phyloP scores from a whole-genome alignment of 768 basidiomycete species.

The Panellus pusillus region DNA sequence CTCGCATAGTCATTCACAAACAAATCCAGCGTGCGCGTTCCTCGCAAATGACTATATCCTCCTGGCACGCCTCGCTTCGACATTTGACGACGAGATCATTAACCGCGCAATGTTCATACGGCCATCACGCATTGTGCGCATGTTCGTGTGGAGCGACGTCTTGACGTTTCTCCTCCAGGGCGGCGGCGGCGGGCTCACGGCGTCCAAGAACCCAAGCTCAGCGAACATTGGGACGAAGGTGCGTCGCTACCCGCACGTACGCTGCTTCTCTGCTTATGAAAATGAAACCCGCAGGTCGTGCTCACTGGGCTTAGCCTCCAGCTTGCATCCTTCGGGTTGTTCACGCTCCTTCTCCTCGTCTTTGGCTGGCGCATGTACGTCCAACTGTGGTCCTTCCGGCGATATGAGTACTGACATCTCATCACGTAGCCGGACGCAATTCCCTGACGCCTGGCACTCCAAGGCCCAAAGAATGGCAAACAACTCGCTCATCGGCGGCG shows the following conservation, averaged over 20 bases:
- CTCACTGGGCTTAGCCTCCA: constrained; percentile 45
- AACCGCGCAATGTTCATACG: constrained; percentile 40
- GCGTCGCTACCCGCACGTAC: constrained; percentile 1
- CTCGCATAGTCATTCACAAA: neutral
- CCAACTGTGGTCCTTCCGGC: neutral
- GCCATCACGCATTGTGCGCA: constrained; percentile 36
- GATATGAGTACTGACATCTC: neutral
- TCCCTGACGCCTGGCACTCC: neutral
- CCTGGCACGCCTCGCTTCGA: constrained; percentile 44
- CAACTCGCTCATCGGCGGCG: neutral
- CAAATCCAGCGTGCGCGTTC: constrained; percentile 53
- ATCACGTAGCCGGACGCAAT: neutral
- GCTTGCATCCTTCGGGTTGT: constrained; percentile 37
- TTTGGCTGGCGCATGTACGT: constrained; percentile 37
- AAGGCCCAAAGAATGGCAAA: neutral
- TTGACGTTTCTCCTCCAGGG: constrained; percentile 55
- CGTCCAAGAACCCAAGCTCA: constrained; percentile 18
- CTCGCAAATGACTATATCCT: constrained; percentile 53
- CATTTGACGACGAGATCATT: constrained; percentile 32
- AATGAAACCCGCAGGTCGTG: constrained; percentile 29
- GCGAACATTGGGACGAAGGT: constrained; percentile 27
- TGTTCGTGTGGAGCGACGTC: constrained; percentile 53
- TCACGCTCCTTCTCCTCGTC: constrained; percentile 33
- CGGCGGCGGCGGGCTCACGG: constrained; percentile 33
- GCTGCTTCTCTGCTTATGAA: neutral